Evolutionary conservation across 345 rosid genomes (phyloP).

Genomic region (Salix brachista): DNA sequence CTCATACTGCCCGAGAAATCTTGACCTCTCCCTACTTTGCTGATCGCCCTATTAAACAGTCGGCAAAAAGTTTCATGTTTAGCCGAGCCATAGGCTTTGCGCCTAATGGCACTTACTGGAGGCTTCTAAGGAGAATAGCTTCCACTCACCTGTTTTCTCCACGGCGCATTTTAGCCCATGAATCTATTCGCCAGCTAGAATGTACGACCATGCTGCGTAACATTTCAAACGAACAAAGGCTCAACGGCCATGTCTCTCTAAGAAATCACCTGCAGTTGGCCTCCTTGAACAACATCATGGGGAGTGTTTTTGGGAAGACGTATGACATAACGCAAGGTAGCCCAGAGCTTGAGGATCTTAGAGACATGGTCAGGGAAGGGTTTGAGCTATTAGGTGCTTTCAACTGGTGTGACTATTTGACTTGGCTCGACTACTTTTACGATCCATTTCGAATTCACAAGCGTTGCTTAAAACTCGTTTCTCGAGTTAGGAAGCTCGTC

Average conservation of each 20-base stretch:
- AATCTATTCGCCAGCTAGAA: conserved; percentile 50
- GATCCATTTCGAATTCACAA: conserved; percentile 51
- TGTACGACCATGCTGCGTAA: conserved; percentile 43
- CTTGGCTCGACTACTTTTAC: conserved; percentile 55
- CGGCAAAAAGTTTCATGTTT: conserved; percentile 78
- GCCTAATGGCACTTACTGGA: conserved; percentile 83
- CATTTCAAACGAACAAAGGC: conserved; percentile 40
- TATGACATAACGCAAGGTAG: conserved; percentile 34
- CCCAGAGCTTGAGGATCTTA: conserved; percentile 43
- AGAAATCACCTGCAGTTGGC: conserved; percentile 70
- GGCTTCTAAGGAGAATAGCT: conserved; percentile 65
- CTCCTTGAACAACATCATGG: conserved; percentile 77
- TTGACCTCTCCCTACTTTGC: conserved; percentile 61
- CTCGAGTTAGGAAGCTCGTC: conserved; percentile 57
- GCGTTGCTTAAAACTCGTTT: conserved; percentile 73
- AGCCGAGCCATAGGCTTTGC: conserved; percentile 90
- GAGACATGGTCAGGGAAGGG: conserved; percentile 68
- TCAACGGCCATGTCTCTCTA: conserved; percentile 38
- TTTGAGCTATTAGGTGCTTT: conserved; percentile 81
- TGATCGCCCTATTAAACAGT: conserved; percentile 82
- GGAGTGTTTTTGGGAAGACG: conserved; percentile 75
- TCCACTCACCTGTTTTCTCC: conserved; percentile 77
- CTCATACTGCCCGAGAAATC: conserved; percentile 63
- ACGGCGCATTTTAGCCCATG: conserved; percentile 56
- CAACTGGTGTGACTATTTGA: conserved; percentile 72